Evolutionary conservation across 2,329 filamentous ascomycete genomes (phyloP), one percentile per base, ranked within the genome.

Genomic region (Paraphaeosphaeria minitans): DNA sequence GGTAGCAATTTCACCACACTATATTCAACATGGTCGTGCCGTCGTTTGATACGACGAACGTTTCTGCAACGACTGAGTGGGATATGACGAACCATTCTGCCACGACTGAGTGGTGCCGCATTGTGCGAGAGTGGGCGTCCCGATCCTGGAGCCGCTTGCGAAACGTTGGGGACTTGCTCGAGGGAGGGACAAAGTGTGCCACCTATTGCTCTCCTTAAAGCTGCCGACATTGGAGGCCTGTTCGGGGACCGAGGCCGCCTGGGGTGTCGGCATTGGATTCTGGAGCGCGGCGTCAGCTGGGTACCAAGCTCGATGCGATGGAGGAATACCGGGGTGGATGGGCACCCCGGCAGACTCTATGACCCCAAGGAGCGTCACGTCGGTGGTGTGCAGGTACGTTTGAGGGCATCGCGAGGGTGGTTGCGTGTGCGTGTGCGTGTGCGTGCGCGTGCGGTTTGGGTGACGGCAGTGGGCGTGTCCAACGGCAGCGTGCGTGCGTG

Each of bases 1-100:
- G 63, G 63, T 64, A 73, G 66, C 59, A 73, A 73, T 72, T 63
- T 63, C 56, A 72, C 64, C 63, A 74, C 59, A 67, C 72, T 72
- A 71, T 62, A 53, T 53, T 53, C 42, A 68, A 49, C 43, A 54
- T 56, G 33, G 16, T 27, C 19, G 41, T 53, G 29, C 39, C 29
- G 43, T 53, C 29, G 27, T 29, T 53, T 24, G 16, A 14, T 12
- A 3, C 35, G 41, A 41, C 5, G 7, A n/a, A 4, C 19, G 16
- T 39, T 39, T 4, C 2, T n/a, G 21, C 4, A 4, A 4, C n/a
- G 13, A 19, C 19, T 37, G 35, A 21, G 27, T 21, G 19, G n/a
- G 16, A 14, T 12, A 3, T 45, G 41, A 41, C 5, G 7, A n/a
- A 4, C 19, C 4, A n/a, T 39, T 4, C 2, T n/a, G 21, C 4